phyloP scores from a whole-genome alignment of 441 rosid genomes.

The Pelargonium myrrhifolium region DNA sequence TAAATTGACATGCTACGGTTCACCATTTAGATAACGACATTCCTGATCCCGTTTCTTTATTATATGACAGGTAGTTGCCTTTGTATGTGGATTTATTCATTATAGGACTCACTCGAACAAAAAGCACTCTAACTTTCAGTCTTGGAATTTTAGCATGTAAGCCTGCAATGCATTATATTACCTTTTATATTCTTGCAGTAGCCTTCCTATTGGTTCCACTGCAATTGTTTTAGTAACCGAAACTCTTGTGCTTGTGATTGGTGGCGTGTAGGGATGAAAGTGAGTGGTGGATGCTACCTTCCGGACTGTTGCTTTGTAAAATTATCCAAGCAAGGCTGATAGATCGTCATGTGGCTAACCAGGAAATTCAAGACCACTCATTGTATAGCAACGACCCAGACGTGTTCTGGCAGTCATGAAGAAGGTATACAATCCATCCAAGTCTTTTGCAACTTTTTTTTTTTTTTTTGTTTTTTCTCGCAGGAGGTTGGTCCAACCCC shows the following conservation, averaged over 20 bases:
- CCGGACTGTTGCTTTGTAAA: constrained; percentile 87
- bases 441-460: not conserved
- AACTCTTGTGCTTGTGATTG: not conserved
- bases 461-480: not conserved
- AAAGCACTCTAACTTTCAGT: constrained; percentile 61
- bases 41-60: not conserved
- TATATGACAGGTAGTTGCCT: constrained; percentile 64
- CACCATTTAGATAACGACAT: too few relatives aligned
- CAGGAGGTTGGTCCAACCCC: not conserved
- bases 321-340: constrained; percentile 84
- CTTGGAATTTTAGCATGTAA: constrained; percentile 98
- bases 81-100: constrained; percentile 87
- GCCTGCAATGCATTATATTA: not conserved
- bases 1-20: not conserved
- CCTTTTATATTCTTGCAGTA: not conserved
- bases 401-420: constrained; percentile 96
- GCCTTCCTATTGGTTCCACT: constrained; percentile 19
- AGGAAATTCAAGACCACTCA: constrained; percentile 98
- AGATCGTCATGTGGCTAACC: constrained; percentile 91
- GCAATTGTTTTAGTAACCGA: not conserved
- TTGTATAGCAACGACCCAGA: constrained; percentile 85
- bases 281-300: constrained; percentile 99
- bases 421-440: constrained; percentile 15
- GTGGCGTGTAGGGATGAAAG: constrained; percentile 84
- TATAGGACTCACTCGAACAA: constrained; percentile 54